Percentiles rank a stretch among this genome's conserved stretches.
Evolutionary conservation across 495 filamentous ascomycete species (phyloP).

Genomic region (Usnea hakonensis): DNA sequence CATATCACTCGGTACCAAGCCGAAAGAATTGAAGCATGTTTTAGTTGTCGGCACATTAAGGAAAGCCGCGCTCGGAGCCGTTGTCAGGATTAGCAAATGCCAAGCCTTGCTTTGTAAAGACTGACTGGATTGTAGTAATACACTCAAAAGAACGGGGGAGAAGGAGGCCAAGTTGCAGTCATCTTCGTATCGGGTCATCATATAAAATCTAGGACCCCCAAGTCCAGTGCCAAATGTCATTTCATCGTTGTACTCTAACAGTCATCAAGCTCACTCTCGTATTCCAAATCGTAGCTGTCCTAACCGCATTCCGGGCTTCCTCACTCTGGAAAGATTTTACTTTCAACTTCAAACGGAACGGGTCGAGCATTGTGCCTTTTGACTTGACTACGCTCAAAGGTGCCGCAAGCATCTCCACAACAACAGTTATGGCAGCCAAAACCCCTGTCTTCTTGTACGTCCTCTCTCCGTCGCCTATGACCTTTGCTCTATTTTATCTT

Average conservation of each 20-base stretch:
- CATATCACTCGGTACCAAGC: no score
- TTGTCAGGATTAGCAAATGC: neutral
- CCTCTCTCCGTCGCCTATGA: neutral
- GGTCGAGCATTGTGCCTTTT: neutral
- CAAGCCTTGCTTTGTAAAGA: slow-evolving; percentile 1
- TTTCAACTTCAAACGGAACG: neutral
- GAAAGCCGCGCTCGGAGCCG: neutral
- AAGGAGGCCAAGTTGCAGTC: neutral
- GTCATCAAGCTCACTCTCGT: neutral
- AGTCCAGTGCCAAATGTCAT: neutral
- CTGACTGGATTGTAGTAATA: neutral
- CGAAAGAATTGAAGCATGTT: no score
- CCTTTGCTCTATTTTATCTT: neutral
- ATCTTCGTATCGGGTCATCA: neutral
- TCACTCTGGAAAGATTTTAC: neutral
- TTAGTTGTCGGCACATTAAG: neutral
- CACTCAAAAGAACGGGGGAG: no score
- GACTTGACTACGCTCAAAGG: neutral
- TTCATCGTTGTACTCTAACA: neutral
- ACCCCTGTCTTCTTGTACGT: slow-evolving; percentile 63
- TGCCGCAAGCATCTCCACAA: neutral
- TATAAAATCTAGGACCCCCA: neutral
- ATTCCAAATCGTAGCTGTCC: neutral
- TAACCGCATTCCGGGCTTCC: neutral
- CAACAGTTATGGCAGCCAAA: slow-evolving; percentile 20